A percentile compares a stretch with the other conserved stretches of the same genome.
phyloP scores from a whole-genome alignment of 2,329 filamentous ascomycete genomes.

The Boeremia lycopersici region DNA sequence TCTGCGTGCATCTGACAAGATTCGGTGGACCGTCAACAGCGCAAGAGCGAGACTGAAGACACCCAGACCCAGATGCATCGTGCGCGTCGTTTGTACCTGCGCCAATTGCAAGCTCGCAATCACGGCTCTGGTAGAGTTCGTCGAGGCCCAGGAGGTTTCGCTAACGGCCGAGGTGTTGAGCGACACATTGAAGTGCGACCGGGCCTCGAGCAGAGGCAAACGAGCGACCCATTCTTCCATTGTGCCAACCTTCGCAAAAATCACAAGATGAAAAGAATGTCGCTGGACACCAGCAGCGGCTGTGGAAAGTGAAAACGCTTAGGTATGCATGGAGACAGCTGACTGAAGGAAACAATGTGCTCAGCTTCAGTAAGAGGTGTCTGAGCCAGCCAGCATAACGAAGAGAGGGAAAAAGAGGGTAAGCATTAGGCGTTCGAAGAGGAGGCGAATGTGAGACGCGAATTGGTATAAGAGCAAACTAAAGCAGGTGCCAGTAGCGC shows the following conservation, averaged over 20 bases:
- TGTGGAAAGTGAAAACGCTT: slow-evolving; percentile 38
- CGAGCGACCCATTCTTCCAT: slow-evolving; percentile 47
- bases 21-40: slow-evolving; percentile 44
- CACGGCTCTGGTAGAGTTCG: slow-evolving; percentile 38
- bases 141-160: slow-evolving; percentile 38
- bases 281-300: slow-evolving; percentile 51
- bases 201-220: slow-evolving; percentile 39
- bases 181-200: slow-evolving; percentile 48
- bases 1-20: slow-evolving; percentile 47
- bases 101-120: slow-evolving; percentile 45
- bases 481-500: slow-evolving; percentile 39
- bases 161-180: slow-evolving; percentile 40
- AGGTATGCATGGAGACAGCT: slow-evolving; percentile 47
- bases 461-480: slow-evolving; percentile 49
- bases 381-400: slow-evolving; percentile 50
- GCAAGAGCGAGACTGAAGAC: slow-evolving; percentile 46
- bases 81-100: slow-evolving; percentile 47
- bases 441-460: slow-evolving; percentile 46
- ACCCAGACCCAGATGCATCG: slow-evolving; percentile 48
- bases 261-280: slow-evolving; percentile 38
- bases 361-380: slow-evolving; percentile 43
- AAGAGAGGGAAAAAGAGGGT: slow-evolving; percentile 45
- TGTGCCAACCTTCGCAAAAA: slow-evolving; percentile 39
- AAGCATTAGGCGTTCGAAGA: slow-evolving; percentile 45
- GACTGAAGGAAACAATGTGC: slow-evolving; percentile 45